Conservation (phyloP, 441 rosid species). For the Erodium moschatum region DNA sequence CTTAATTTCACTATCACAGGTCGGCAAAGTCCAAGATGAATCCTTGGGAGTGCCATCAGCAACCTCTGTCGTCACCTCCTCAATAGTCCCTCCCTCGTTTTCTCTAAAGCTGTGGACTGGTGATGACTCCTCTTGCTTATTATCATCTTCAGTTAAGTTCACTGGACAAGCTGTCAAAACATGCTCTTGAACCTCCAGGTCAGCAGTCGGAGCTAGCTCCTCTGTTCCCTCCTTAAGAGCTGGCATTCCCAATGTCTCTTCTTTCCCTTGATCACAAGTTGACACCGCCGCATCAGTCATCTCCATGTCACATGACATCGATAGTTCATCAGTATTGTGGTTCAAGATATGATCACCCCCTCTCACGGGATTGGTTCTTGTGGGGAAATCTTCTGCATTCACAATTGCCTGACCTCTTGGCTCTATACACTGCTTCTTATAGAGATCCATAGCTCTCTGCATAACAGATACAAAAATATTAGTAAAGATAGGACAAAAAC, state of each 20-base stretch:
- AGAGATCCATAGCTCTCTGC: constrained; percentile 76
- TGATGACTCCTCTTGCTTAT: constrained; percentile 18
- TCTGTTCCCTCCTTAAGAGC: constrained; percentile 21
- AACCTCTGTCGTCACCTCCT: constrained; percentile 26
- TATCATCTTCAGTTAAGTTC: not conserved
- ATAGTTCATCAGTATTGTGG: constrained; percentile 23
- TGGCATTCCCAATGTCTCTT: constrained; percentile 18
- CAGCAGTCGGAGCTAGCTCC: no score
- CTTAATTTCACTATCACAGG: not conserved
- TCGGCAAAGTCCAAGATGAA: not conserved
- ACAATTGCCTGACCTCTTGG: constrained; percentile 29
- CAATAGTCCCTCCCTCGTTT: no score
- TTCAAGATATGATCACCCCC: constrained; percentile 23
- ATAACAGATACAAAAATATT: not conserved
- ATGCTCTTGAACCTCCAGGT: no score
- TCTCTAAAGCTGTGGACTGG: constrained; percentile 18
- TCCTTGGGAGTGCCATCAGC: constrained; percentile 5
- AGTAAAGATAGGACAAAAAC: not conserved
- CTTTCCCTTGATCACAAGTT: constrained; percentile 14
- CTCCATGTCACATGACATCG: no score
- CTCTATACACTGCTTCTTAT: constrained; percentile 59
- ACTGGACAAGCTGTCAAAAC: no score
- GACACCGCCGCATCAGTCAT: no score
- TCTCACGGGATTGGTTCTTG: constrained; percentile 20
- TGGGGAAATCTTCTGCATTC: constrained; percentile 3